Evolutionary conservation across 179 eudicot genomes (phyloP), one percentile per base, ranked within the genome.

Genomic region (Sideroxylon spinosum): DNA sequence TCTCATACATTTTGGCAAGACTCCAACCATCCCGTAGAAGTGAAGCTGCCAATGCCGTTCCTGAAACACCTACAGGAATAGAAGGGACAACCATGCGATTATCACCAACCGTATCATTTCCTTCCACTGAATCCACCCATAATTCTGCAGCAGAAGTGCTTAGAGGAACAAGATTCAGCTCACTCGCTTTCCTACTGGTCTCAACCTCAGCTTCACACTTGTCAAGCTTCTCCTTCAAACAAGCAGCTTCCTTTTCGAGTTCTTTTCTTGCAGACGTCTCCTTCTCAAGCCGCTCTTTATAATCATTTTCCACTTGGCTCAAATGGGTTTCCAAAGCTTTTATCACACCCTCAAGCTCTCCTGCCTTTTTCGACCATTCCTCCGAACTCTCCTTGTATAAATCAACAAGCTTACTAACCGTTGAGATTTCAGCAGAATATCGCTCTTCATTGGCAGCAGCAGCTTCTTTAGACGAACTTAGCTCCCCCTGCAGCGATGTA

Each of bases 1-100:
- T 94, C 22, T 89, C 84, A 81, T 94, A 96, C 90, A 96, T 89
- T 80, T 96, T 94, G 22, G 91, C 97, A 49, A 96, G 86, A 85
- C 97, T 94, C 99, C 99, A 96, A 75, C 99, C 99, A 79, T 96
- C 98, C 82, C 97, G 86, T 16, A 96, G 84, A 76, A 96, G 95
- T 52, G 98, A 87, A 84, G 97, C 97, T 46, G 99, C 99, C 68
- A 96, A 85, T 62, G 99, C 97, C 48, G 99, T 96, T 78, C 98
- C 98, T 26, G 99, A 96, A 74, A 96, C 91, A 77, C 97, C 99
- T 81, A 85, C 76, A 10, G 99, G 97, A 71, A 94, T 82, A 78
- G 62, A 79, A 66, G 97, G 99, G 69, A 91, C 95, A 78, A 94
- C 75, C 73, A 87, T 86, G 60, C 60, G 87, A 83, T 81, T 82